Evolutionary conservation across 352 stramenopile genomes (phyloP).

Genomic region (Phytophthora quininea): DNA sequence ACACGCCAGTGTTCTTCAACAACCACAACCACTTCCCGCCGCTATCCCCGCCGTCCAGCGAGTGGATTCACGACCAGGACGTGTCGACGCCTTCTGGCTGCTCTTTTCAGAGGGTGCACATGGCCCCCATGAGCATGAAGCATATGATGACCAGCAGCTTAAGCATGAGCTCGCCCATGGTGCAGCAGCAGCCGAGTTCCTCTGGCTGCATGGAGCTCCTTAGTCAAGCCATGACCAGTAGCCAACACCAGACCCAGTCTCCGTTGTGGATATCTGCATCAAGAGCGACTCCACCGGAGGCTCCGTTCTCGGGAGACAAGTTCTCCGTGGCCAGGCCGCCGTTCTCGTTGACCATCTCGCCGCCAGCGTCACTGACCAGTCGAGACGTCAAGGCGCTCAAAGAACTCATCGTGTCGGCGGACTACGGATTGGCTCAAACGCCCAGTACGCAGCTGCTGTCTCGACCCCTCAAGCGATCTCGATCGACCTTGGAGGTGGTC

Average conservation of each 20-base stretch:
- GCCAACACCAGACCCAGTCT: slow-evolving; percentile 4
- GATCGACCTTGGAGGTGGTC: slow-evolving; percentile 1
- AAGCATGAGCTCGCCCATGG: slow-evolving; percentile 16
- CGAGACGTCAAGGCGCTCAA: slow-evolving; percentile 28
- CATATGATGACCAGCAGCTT: slow-evolving; percentile 33
- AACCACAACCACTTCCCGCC: slow-evolving; percentile 11
- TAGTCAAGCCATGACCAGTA: slow-evolving; percentile 4
- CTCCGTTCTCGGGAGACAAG: slow-evolving; percentile 6
- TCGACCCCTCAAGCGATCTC: slow-evolving; percentile 22
- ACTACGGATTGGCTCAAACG: slow-evolving; percentile 15
- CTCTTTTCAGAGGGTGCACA: slow-evolving; percentile 27
- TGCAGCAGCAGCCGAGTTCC: slow-evolving; percentile 29
- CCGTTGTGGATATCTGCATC: slow-evolving; percentile 29
- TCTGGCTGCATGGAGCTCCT: slow-evolving; percentile 37
- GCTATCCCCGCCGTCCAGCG: slow-evolving; percentile 5
- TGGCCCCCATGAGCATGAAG: slow-evolving; percentile 27
- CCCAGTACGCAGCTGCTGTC: background rate
- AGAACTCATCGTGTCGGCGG: slow-evolving; percentile 45
- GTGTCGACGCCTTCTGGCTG: slow-evolving; percentile 11
- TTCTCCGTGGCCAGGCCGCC: slow-evolving; percentile 16
- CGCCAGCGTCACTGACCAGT: slow-evolving; percentile 35
- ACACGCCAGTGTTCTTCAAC: slow-evolving; percentile 6
- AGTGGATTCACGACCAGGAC: slow-evolving; percentile 22
- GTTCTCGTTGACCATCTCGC: slow-evolving; percentile 37
- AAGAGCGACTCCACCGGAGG: slow-evolving; percentile 1